Base-by-base conservation (phyloP, 2,329 filamentous ascomycete species). In the Hypoxylon sp. region DNA sequence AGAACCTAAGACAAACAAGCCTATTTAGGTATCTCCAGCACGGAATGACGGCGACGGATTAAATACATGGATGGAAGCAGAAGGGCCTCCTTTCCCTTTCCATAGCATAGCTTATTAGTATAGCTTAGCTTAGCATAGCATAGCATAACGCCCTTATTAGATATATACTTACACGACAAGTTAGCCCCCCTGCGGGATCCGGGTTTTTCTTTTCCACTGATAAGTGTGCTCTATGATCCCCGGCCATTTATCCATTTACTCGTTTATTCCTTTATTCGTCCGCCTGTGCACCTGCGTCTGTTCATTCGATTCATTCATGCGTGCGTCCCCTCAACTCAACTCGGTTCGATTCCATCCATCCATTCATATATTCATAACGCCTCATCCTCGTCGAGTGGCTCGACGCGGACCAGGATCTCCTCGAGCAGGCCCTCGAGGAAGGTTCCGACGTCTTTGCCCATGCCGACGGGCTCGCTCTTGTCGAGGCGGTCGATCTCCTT, bases 361-460 rank as follows among this genome's bases (percentile, higher is more conserved):
- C 30, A 38, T 45, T 28, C 36, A 14, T 58, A 32, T 30, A 21
- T 28, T 63, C 52, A 69, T 14, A 51, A 30, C 1, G 21, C 49
- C 59, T 89, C 87, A n/a, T 89, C 87, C 72, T 93, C 92, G 74
- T 96, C 93, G 67, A 94, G 85, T 3, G 94, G 93, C 82, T 98
- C 95, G 13, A 98, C 93, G 61, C 96, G 84, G 36, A 98, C 94
- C 21, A 99, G 82, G 23, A 99, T 91, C 83, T 99, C 96, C 79
- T 99, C 96, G 34, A 99, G 82, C 69, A 98, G 88, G 0, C 94
- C 95, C 79, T 99, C 96, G 6, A 98, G 81, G 73, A 98, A 97
- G 0, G 92, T 93, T 48, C 90, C 90, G 1, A 97, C 94, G 25
- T 95, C 94, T 48, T 93, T 90, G 0, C 94, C 95, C 95, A 98